Base-by-base conservation (phyloP, 2,329 filamentous ascomycete genomes). In the Ophiostoma perfectum region DNA sequence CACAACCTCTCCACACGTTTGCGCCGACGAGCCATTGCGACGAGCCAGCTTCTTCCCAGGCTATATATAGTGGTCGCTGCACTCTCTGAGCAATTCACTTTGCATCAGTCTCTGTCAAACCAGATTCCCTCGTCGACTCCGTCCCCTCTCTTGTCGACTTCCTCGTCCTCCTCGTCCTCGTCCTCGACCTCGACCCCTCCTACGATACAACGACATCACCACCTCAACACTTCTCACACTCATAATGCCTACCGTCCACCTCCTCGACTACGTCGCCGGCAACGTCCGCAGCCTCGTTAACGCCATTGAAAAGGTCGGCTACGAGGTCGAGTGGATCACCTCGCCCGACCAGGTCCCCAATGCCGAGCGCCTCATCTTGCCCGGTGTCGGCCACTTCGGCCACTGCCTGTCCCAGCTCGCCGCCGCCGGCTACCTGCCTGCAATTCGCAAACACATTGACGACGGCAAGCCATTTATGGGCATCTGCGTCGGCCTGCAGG, bases 391-490 rank as follows among this genome's bases (percentile, higher is more conserved):
- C 74, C 94, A 99, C 83, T 99, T 98, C 75, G 95, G 95, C 70
- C 93, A 99, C 82, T 99, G 95, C 79, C 83, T 98, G 72, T 88
- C 87, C 41, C 93, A 97, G 76, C 88, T 99, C 73, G 83, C 89
- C 16, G 84, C 88, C 58, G 92, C 92, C 49, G 92, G 91, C 72
- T 99, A 93, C 79, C 82, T 94, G 67, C 90, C 92, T 70, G 91
- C 93, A 9, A 89, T 99, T 72, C 87, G 84, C 73, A 83, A 88
- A 72, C 93, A 98, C 80, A 93, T 99, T 74, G 83, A 88, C 66
- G 85, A 90, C 14, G 93, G 93, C n/a, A 98, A 98, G 79, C 93
- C 94, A 14, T 98, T 99, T 77, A 96, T 99, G 89, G 93, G 91
- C 65, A 96, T 99, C 75, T 99, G 95, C 76, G 95, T 99, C 67